Evolutionary conservation across 352 stramenopile genomes (phyloP).

Genomic region (Pythium aristosporum): DNA sequence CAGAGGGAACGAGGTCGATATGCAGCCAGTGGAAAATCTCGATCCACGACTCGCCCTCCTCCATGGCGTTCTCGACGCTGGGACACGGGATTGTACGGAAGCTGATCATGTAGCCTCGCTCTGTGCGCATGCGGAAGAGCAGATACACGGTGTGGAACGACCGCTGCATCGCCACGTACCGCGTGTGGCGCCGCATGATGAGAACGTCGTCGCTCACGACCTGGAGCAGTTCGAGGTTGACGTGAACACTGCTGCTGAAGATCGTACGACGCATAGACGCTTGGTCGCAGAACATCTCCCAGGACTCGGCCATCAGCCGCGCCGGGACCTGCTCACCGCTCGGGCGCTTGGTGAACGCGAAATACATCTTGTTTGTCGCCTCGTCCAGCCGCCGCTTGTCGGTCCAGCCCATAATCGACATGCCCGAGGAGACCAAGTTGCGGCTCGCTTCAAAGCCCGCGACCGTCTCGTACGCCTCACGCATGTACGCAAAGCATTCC

Average conservation of each 20-base stretch:
- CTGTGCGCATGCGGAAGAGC: conserved; percentile 58
- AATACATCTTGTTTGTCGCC: conserved; percentile 48
- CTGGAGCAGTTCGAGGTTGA: conserved; percentile 51
- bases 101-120: conserved; percentile 54
- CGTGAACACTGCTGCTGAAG: conserved; percentile 42
- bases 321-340: conserved; percentile 30
- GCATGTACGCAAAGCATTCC: conserved; percentile 51
- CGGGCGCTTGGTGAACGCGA: conserved; percentile 60
- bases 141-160: conserved; percentile 75
- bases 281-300: conserved; percentile 47
- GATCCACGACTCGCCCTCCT: conserved; percentile 53
- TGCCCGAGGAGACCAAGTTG: conserved; percentile 46
- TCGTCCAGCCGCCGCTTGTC: conserved; percentile 46
- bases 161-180: conserved; percentile 44
- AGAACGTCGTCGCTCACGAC: conserved; percentile 47
- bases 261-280: conserved; percentile 51
- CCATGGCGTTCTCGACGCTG: conserved; percentile 45
- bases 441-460: conserved; percentile 40
- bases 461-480: conserved; percentile 56
- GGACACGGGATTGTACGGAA: conserved; percentile 65
- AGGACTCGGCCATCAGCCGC: conserved; percentile 46
- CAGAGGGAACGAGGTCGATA: conserved; percentile 31
- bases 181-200: conserved; percentile 57
- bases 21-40: conserved; percentile 70
- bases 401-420: conserved; percentile 25